Evolutionary conservation across 1,139 yeast species (phyloP).

Genomic region (Scheffersomyces titani): DNA sequence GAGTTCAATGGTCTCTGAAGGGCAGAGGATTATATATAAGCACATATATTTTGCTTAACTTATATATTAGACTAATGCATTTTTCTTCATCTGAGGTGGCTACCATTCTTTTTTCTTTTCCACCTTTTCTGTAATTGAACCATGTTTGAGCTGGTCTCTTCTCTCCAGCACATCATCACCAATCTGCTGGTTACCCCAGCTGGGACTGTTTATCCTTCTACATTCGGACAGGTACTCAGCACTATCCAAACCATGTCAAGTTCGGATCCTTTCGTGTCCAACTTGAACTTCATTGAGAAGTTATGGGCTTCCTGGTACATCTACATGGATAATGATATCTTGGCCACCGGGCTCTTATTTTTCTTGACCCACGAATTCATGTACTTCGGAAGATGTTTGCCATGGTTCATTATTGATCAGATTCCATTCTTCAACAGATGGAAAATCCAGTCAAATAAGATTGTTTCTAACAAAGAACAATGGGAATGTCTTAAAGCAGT

Average conservation of each 20-base stretch:
- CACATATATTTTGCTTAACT: background rate
- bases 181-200: background rate
- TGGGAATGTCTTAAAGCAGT: slow-evolving; percentile 90
- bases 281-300: slow-evolving; percentile 49
- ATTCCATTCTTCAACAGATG: slow-evolving; percentile 74
- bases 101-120: background rate
- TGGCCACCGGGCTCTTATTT: slow-evolving; percentile 82
- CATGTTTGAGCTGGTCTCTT: background rate
- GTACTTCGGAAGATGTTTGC: slow-evolving; percentile 83
- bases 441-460: slow-evolving; percentile 79
- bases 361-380: slow-evolving; percentile 74
- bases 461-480: slow-evolving; percentile 79
- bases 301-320: slow-evolving; percentile 81
- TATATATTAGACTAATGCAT: background rate
- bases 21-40: background rate
- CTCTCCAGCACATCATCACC: background rate
- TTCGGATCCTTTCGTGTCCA: slow-evolving; percentile 6
- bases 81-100: background rate
- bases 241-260: slow-evolving; percentile 5
- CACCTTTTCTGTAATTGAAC: background rate
- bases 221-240: slow-evolving; percentile 5
- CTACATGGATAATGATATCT: slow-evolving; percentile 70
- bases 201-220: background rate
- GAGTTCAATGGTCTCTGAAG: background rate
- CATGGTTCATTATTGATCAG: slow-evolving; percentile 79